These are phyloP conservation scores for Cladosporium sp. DNA, from an alignment of 2,329 filamentous ascomycete genomes.

Conservation along the genomic window DNA sequence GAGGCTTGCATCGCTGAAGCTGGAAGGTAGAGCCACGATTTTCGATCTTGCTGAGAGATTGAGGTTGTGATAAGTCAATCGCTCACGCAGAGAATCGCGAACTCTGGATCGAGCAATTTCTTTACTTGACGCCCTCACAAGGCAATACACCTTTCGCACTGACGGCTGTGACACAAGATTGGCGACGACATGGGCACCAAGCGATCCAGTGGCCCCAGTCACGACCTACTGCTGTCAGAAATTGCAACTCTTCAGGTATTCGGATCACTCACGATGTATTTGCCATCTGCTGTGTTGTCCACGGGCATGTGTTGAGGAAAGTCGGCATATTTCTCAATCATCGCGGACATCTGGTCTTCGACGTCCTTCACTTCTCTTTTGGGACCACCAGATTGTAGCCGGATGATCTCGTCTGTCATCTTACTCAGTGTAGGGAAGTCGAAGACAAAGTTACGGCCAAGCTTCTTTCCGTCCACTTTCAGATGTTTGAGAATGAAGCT, in stretches of 20 bases:
- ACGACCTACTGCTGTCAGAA: conserved; percentile 21
- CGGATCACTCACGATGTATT: conserved; percentile 19
- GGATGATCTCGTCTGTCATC: conserved; percentile 44
- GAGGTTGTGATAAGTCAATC: conserved; percentile 33
- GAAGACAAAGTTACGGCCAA: conserved; percentile 56
- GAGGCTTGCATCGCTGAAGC: conserved; percentile 24
- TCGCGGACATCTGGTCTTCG: conserved; percentile 39
- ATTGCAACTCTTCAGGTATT: background rate
- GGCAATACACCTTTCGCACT: conserved; percentile 30
- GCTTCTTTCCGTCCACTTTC: conserved; percentile 42
- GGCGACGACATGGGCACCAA: conserved; percentile 33
- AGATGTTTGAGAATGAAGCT: conserved; percentile 49
- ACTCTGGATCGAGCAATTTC: conserved; percentile 31
- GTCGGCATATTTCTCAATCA: conserved; percentile 41
- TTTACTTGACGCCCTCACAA: conserved; percentile 44
- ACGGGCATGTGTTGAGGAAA: conserved; percentile 27
- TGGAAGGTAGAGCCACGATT: conserved; percentile 23
- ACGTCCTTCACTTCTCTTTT: conserved; percentile 28
- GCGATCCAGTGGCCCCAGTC: conserved; percentile 35
- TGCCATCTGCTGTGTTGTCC: conserved; percentile 21
- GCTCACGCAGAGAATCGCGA: conserved; percentile 29
- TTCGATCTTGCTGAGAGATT: conserved; percentile 23
- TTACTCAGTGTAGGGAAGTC: conserved; percentile 49
- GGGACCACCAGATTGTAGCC: conserved; percentile 36
- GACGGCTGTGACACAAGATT: conserved; percentile 23